Evolutionary conservation across 2,329 filamentous ascomycete genomes (phyloP).

Genomic region (Cytospora chrysosperma): DNA sequence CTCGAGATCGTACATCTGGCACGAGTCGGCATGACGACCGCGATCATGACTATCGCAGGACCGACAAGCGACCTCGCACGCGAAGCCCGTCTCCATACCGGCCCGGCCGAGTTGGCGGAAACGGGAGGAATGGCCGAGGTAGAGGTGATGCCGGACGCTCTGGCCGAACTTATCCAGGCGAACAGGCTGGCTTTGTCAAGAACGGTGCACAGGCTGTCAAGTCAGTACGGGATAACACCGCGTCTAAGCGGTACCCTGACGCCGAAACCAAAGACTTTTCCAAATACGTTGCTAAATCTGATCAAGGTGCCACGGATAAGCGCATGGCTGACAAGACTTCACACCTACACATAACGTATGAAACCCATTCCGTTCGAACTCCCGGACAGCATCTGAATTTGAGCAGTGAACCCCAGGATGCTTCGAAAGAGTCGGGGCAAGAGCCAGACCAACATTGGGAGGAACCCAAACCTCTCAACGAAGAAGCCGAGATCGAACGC

Average conservation of each 20-base stretch:
- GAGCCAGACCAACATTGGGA: slow-evolving; percentile 42
- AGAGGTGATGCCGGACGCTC: slow-evolving; percentile 29
- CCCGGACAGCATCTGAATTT: neutral
- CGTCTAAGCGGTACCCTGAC: slow-evolving; percentile 63
- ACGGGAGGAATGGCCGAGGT: slow-evolving; percentile 31
- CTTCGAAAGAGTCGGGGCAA: slow-evolving; percentile 12
- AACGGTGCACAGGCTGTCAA: slow-evolving; percentile 49
- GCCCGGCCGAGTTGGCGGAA: slow-evolving; percentile 28
- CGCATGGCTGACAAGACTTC: slow-evolving; percentile 32
- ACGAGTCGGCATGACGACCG: slow-evolving; percentile 50
- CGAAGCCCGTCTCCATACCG: slow-evolving; percentile 31
- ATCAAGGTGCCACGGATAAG: slow-evolving; percentile 57
- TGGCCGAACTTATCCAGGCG: slow-evolving; percentile 31
- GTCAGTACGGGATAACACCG: slow-evolving; percentile 54
- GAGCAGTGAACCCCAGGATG: slow-evolving; percentile 10
- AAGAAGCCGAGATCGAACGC: slow-evolving; percentile 80
- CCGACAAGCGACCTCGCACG: slow-evolving; percentile 33
- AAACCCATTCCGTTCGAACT: slow-evolving; percentile 13
- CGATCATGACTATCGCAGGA: slow-evolving; percentile 37
- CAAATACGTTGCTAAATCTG: slow-evolving; percentile 68
- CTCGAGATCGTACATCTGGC: slow-evolving; percentile 24
- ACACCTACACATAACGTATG: slow-evolving; percentile 38
- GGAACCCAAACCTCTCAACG: slow-evolving; percentile 65
- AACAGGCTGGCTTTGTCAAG: slow-evolving; percentile 37
- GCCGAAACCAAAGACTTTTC: slow-evolving; percentile 57